These are phyloP conservation scores for Mortierella sp. DNA, from an alignment of 371 early-diverging fungal genomes.

Conservation along the genomic window DNA sequence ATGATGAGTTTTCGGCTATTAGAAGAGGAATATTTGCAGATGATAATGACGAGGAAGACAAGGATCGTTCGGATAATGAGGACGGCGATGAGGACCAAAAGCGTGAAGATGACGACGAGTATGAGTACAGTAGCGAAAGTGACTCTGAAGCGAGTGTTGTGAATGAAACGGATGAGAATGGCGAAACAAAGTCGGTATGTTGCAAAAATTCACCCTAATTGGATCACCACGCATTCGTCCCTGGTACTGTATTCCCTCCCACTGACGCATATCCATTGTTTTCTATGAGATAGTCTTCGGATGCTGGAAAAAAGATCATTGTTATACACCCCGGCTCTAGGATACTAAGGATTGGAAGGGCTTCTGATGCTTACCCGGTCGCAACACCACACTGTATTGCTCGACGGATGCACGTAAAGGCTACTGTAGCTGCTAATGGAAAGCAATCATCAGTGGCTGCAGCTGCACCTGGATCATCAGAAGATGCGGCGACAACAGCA, in stretches of 20 bases:
- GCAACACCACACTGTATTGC: constrained; percentile 87
- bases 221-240: neutral
- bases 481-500: neutral
- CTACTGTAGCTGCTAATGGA: constrained; percentile 6
- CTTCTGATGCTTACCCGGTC: constrained; percentile 84
- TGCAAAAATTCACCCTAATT: neutral
- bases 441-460: neutral
- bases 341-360: constrained; percentile 81
- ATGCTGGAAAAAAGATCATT: constrained; percentile 65
- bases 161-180: constrained; percentile 50
- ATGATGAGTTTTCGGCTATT: constrained; percentile 31
- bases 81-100: constrained; percentile 8
- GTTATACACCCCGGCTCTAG: constrained; percentile 92
- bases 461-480: neutral
- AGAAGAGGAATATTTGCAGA: constrained; percentile 43
- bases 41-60: constrained; percentile 26
- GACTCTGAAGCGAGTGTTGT: constrained; percentile 44
- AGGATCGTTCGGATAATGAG: neutral
- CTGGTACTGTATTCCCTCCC: neutral
- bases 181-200: constrained; percentile 41
- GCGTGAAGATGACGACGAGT: constrained; percentile 28
- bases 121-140: constrained; percentile 35
- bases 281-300: constrained; percentile 21
- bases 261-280: neutral
- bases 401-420: constrained; percentile 59